Percentiles rank a stretch among this genome's conserved stretches.
phyloP scores from a whole-genome alignment of 2,329 filamentous ascomycete genomes.

The Claviceps sp. region DNA sequence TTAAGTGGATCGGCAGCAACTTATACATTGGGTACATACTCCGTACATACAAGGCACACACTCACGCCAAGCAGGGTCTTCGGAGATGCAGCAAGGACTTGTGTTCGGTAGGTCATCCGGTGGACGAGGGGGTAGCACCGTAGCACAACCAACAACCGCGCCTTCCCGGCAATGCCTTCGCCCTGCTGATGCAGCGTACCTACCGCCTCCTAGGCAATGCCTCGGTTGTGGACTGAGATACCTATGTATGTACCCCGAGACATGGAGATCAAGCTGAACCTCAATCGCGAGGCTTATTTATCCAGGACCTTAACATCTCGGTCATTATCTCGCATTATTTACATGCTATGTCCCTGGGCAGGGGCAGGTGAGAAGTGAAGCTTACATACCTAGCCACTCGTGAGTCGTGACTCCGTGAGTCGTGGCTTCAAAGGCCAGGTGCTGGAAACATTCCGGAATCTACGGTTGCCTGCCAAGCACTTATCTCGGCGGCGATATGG shows the following conservation, averaged over 20 bases:
- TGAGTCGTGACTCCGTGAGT: no score
- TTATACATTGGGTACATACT: no score
- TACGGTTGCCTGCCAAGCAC: background rate
- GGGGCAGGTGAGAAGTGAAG: no score
- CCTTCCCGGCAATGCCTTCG: background rate
- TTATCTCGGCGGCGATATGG: background rate
- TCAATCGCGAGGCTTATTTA: background rate
- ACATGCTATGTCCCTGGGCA: background rate
- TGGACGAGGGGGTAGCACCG: background rate
- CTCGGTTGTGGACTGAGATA: background rate
- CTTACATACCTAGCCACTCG: no score
- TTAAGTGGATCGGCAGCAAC: background rate
- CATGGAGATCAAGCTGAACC: background rate
- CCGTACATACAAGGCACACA: conserved; percentile 5
- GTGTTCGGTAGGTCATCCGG: conserved; percentile 11
- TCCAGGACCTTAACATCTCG: background rate
- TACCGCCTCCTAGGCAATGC: no score
- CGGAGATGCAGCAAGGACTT: conserved; percentile 7
- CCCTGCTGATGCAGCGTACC: background rate
- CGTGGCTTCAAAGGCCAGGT: background rate
- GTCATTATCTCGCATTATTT: background rate
- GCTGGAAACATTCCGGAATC: background rate
- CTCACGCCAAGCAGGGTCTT: conserved; percentile 8
- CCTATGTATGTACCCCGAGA: no score
- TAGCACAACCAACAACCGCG: background rate